These are phyloP conservation scores for Blastomyces gilchristii DNA, from an alignment of 2,329 filamentous ascomycete genomes.

Conservation along the genomic window DNA sequence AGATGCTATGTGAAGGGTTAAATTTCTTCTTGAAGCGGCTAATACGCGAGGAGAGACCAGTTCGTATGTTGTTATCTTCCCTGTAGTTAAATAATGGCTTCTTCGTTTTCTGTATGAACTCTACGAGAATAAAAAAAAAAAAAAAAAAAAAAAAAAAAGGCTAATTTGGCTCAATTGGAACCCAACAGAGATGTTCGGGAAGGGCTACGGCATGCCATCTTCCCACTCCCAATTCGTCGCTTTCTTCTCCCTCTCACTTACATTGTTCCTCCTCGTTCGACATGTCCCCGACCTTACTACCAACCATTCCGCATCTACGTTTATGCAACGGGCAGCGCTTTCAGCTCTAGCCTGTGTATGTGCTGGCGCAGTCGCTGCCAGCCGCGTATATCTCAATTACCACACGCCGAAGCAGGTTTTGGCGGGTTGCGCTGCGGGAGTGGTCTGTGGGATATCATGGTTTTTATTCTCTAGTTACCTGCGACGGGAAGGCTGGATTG, in stretches of 20 bases:
- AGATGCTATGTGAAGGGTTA: slow-evolving; percentile 80
- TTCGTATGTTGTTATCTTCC: slow-evolving; percentile 45
- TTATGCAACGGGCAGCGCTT: slow-evolving; percentile 49
- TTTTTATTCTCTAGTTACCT: slow-evolving; percentile 60
- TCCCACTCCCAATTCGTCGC: slow-evolving; percentile 92
- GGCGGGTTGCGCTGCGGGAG: slow-evolving; percentile 64
- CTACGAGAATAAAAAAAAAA: no score
- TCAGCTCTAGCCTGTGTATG: slow-evolving; percentile 49
- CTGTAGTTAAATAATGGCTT: no score
- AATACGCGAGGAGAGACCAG: slow-evolving; percentile 84
- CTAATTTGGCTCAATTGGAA: background rate
- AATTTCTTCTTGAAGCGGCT: slow-evolving; percentile 84
- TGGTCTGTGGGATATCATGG: slow-evolving; percentile 64
- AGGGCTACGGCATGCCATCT: slow-evolving; percentile 94
- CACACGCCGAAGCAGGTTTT: slow-evolving; percentile 81
- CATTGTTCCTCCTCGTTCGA: slow-evolving; percentile 73
- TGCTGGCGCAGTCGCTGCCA: slow-evolving; percentile 63
- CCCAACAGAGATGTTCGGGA: slow-evolving; percentile 46
- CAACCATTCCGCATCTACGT: slow-evolving; percentile 29
- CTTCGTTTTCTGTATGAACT: no score
- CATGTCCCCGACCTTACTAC: slow-evolving; percentile 48
- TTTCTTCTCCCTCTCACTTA: slow-evolving; percentile 78
- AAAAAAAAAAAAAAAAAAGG: no score
- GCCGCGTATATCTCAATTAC: slow-evolving; percentile 83
- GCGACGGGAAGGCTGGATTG: slow-evolving; percentile 57